Evolutionary conservation across 352 stramenopile species (phyloP).

Genomic region (Globisporangium abappressorium): DNA sequence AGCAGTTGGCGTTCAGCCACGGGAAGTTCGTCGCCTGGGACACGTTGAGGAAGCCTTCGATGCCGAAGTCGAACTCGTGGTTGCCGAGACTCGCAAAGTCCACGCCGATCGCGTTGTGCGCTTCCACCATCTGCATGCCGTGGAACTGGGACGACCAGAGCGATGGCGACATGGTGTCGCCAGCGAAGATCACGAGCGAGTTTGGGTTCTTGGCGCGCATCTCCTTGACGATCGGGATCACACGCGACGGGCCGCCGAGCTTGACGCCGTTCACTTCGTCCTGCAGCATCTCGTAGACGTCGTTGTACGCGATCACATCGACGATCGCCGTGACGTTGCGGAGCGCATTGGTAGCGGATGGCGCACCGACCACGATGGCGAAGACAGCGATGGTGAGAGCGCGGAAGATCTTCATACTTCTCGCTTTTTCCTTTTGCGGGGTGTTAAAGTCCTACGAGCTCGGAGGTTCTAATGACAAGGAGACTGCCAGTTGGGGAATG

Average conservation of each 20-base stretch:
- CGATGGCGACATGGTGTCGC: background rate
- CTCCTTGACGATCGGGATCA: slow-evolving; percentile 49
- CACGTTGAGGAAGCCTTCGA: slow-evolving; percentile 75
- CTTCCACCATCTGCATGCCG: slow-evolving; percentile 74
- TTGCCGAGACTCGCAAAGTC: slow-evolving; percentile 74
- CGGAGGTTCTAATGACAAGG: slow-evolving; percentile 10
- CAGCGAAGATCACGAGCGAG: slow-evolving; percentile 4
- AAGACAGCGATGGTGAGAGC: slow-evolving; percentile 25
- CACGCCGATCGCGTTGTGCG: slow-evolving; percentile 67
- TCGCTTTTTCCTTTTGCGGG: too few species aligned
- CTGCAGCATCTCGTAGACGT: slow-evolving; percentile 77
- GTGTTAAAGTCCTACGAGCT: background rate
- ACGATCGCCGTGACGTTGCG: slow-evolving; percentile 46
- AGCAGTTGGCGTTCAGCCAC: slow-evolving; percentile 79
- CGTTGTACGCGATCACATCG: slow-evolving; percentile 75
- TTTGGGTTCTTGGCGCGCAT: slow-evolving; percentile 62
- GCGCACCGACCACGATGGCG: slow-evolving; percentile 17
- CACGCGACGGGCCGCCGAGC: slow-evolving; percentile 61
- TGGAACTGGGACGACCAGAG: slow-evolving; percentile 15
- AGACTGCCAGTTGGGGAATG: slow-evolving; percentile 24
- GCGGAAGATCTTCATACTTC: slow-evolving; percentile 31
- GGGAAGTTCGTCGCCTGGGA: slow-evolving; percentile 49
- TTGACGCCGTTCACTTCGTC: slow-evolving; percentile 57
- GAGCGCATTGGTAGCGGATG: background rate
- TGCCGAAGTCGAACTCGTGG: slow-evolving; percentile 80